A percentile compares a stretch with the other conserved stretches of the same genome.
Conservation (phyloP, 2,329 filamentous ascomycete genomes). For the Verticillium nubilum region DNA sequence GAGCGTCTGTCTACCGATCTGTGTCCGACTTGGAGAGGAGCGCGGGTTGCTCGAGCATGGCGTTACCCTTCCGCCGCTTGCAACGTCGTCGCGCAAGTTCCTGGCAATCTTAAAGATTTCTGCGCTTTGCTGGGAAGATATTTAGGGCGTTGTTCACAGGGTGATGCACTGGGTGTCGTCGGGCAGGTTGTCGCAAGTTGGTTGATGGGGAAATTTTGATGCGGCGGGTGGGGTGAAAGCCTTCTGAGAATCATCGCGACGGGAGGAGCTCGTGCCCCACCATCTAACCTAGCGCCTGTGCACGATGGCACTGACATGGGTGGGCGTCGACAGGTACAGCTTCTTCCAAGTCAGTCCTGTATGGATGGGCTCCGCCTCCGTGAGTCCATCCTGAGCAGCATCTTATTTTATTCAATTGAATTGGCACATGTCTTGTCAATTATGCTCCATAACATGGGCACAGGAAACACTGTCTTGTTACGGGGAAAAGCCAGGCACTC, state of each 20-base stretch:
- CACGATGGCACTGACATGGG: neutral
- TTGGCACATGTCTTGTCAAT: no score
- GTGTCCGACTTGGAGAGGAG: neutral
- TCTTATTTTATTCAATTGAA: no score
- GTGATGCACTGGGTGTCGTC: neutral
- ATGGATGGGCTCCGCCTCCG: neutral
- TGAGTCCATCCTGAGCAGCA: neutral
- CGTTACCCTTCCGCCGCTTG: neutral
- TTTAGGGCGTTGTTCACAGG: neutral
- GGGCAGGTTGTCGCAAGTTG: neutral
- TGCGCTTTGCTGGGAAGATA: neutral
- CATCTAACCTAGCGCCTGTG: slow-evolving; percentile 1
- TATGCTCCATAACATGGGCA: no score
- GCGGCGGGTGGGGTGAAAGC: neutral
- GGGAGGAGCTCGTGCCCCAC: slow-evolving; percentile 11
- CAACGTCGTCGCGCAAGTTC: neutral
- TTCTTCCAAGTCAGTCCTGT: neutral
- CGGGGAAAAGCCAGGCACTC: no score
- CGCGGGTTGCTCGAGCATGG: neutral
- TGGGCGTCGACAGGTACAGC: neutral
- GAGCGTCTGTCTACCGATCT: neutral
- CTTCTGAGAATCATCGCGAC: neutral
- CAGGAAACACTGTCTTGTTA: no score
- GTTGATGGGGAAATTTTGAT: neutral
- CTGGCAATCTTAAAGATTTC: neutral